Evolutionary conservation across 2,329 filamentous ascomycete genomes (phyloP), one percentile per base, ranked within the genome.

Genomic region (Aspergillus sp.): DNA sequence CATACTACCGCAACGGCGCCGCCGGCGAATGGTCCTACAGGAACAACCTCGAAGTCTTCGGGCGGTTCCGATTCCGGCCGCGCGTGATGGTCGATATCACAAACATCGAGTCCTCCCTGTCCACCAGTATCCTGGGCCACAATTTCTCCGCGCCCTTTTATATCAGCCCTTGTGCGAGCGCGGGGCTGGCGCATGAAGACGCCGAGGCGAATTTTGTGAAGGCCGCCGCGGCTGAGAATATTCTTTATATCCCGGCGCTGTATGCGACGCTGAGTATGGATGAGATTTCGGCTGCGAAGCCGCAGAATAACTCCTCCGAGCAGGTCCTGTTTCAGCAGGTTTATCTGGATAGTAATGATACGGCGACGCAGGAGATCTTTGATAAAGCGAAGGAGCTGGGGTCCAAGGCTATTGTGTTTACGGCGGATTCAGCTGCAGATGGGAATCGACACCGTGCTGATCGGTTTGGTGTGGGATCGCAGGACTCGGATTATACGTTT

Each of bases 391-490:
- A 89, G 70, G 81, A 81, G 62, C 81, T 91, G 48, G 80, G 81
- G 60, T 89, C 89, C 78, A 95, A 93, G 71, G 96, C 92, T 72
- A 83, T 98, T 63, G 88, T 87, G 60, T 79, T 97, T 52, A 97
- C 93, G 0, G 85, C 97, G 20, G 93, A 98, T 72, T 91, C 92
- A 0, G 90, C 93, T 0, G 90, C 95, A 1, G 89, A 91, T 0
- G 93, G 92, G 0, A 97, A 97, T 78, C 82, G 93, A 3, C 50
- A 49, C 3, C 55, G 55, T 5, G 58, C 55, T 5, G 30, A 39
- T 12, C 55, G 58, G 12, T 58, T 55, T 20, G 51, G 52, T 9
- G 52, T 56, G 2, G 56, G 56, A 4, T 55, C 56, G 1, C 32
- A 41, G 4, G 38, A 57, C 22, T 44, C 44, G n/a, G 30, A 32